These are phyloP conservation scores for Carex parvula DNA, from an alignment of 176 grass and related monocot species.

Conservation along the genomic window DNA sequence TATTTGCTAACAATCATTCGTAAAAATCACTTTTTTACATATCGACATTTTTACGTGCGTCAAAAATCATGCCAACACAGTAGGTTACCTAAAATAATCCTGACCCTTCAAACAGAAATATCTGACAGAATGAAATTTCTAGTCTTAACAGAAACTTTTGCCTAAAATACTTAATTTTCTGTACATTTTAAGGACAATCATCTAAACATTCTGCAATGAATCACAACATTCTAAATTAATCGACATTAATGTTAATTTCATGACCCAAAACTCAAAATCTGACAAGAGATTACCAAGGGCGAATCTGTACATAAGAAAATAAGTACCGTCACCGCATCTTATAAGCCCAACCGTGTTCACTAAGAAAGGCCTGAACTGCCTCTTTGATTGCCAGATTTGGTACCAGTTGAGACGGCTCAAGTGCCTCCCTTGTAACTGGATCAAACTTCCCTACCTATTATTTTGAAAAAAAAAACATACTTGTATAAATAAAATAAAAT, in stretches of 20 bases:
- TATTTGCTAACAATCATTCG: no score
- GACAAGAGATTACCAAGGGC: not conserved
- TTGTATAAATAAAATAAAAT: not conserved
- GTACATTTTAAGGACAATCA: slow-evolving; percentile 14
- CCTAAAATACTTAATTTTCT: not conserved
- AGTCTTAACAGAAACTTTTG: not conserved
- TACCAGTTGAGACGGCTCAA: slow-evolving; percentile 71
- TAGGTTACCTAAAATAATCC: not conserved
- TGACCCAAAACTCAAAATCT: not conserved
- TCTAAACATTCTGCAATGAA: slow-evolving; percentile 8
- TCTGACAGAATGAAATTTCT: not conserved
- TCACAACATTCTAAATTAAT: not conserved
- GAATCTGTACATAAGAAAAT: not conserved
- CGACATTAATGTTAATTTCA: not conserved
- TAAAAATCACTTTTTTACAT: no score
- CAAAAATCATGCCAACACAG: no score
- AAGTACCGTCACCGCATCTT: slow-evolving; percentile 42
- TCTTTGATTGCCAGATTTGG: slow-evolving; percentile 87
- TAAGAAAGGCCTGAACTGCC: slow-evolving; percentile 78
- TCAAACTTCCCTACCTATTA: slow-evolving; percentile 89
- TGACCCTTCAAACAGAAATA: not conserved
- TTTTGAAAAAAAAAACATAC: not conserved
- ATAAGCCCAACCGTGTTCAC: slow-evolving; percentile 85
- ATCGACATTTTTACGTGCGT: no score
- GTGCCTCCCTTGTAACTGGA: slow-evolving; percentile 57